These are phyloP conservation scores for Rhizoclosmatium globosum DNA, from an alignment of 192 early-diverging fungal genomes.

Conservation along the genomic window DNA sequence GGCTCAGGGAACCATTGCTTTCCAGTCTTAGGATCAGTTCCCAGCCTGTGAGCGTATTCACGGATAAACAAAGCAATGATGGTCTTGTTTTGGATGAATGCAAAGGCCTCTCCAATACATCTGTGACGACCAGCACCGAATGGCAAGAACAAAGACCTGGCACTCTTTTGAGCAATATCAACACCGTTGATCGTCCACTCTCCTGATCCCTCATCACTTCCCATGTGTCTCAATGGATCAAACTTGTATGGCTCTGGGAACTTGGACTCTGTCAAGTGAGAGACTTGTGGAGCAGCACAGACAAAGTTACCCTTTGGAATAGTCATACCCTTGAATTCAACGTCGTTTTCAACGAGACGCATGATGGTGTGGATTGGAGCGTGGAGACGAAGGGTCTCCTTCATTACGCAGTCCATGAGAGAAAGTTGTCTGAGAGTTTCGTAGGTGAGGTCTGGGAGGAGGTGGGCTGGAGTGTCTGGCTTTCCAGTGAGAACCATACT, in stretches of 20 bases:
- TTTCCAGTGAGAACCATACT: conserved; percentile 61
- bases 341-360: conserved; percentile 84
- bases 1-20: conserved; percentile 76
- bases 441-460: conserved; percentile 57
- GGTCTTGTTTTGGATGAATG: conserved; percentile 95
- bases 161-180: conserved; percentile 72
- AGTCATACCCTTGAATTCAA: conserved; percentile 79
- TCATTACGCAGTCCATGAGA: conserved; percentile 82
- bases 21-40: conserved; percentile 55
- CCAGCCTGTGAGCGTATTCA: conserved; percentile 76
- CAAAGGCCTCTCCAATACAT: conserved; percentile 98
- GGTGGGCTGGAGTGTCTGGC: conserved; percentile 57
- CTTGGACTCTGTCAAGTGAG: conserved; percentile 77
- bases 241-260: conserved; percentile 85
- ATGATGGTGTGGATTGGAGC: conserved; percentile 94
- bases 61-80: conserved; percentile 84
- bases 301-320: conserved; percentile 93
- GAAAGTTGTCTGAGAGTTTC: conserved; percentile 81
- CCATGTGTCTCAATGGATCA: conserved; percentile 80
- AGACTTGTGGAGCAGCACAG: conserved; percentile 82
- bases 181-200: conserved; percentile 70
- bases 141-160: conserved; percentile 87
- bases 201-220: conserved; percentile 51
- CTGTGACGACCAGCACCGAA: conserved; percentile 99
- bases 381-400: conserved; percentile 93